A percentile compares a stretch with the other conserved stretches of the same genome.
Evolutionary conservation across 768 basidiomycete species (phyloP).

Genomic region (Boletus rubescentipes): DNA sequence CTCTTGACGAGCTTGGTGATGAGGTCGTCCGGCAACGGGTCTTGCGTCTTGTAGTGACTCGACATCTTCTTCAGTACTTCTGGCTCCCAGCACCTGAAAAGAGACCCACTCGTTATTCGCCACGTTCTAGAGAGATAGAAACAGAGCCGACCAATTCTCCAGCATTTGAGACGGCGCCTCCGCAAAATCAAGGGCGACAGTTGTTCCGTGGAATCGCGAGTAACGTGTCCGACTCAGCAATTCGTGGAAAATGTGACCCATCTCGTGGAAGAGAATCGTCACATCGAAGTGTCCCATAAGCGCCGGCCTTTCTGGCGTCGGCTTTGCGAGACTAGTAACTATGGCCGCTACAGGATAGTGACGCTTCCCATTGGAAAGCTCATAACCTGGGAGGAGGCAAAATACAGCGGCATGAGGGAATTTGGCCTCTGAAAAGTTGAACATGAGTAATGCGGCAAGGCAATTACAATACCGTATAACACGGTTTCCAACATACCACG

Average conservation of each 20-base stretch:
- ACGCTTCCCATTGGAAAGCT: constrained; percentile 51
- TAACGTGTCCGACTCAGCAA: constrained; percentile 69
- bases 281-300: constrained; percentile 82
- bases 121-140: neutral
- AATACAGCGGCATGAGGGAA: constrained; percentile 86
- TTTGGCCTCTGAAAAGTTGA: constrained; percentile 51
- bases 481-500: constrained; percentile 48
- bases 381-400: constrained; percentile 66
- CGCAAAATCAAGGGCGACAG: constrained; percentile 75
- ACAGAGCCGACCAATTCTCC: constrained; percentile 67
- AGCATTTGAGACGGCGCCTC: constrained; percentile 93
- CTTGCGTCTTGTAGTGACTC: constrained; percentile 69
- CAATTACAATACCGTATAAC: neutral
- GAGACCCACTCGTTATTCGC: neutral
- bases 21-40: constrained; percentile 61
- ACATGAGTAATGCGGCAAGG: neutral
- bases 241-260: constrained; percentile 72
- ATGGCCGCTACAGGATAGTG: constrained; percentile 75
- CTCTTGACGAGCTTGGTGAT: constrained; percentile 79
- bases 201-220: constrained; percentile 77
- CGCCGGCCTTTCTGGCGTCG: constrained; percentile 75
- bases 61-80: constrained; percentile 74
- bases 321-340: constrained; percentile 87
- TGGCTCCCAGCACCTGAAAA: constrained; percentile 72
- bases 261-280: constrained; percentile 87